These are phyloP conservation scores for Ascoidea rubescens DNA, from an alignment of 805 yeast genomes.

Conservation along the genomic window DNA sequence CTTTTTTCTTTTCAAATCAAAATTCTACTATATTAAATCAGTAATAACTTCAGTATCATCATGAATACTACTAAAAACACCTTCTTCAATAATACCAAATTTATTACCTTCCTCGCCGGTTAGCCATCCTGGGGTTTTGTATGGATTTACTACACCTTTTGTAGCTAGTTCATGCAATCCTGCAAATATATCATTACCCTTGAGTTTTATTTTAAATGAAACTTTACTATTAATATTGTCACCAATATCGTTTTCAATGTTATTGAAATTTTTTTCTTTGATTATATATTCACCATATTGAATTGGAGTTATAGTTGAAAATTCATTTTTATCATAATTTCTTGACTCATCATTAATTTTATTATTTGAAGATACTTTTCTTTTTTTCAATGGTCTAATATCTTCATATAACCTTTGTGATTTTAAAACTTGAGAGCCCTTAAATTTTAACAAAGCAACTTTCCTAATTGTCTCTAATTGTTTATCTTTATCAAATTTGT, in stretches of 20 bases:
- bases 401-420: conserved; percentile 27
- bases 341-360: conserved; percentile 12
- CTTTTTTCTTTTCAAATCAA: background rate
- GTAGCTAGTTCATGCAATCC: conserved; percentile 61
- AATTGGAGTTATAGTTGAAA: conserved; percentile 43
- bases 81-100: conserved; percentile 32
- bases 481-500: conserved; percentile 4
- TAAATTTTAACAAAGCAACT: conserved; percentile 45
- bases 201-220: conserved; percentile 22
- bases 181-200: conserved; percentile 64
- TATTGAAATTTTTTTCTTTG: conserved; percentile 16
- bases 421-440: conserved; percentile 34
- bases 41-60: too few species aligned
- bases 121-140: conserved; percentile 58
- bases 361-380: conserved; percentile 9
- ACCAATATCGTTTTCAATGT: conserved; percentile 1
- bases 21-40: background rate
- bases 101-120: conserved; percentile 58
- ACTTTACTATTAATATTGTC: conserved; percentile 15
- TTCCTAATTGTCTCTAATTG: conserved; percentile 16
- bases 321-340: conserved; percentile 20
- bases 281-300: conserved; percentile 34
- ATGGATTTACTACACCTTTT: conserved; percentile 32
- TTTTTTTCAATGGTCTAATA: conserved; percentile 14
- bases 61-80: conserved; percentile 16